Evolutionary conservation across 257 asterid species (phyloP).

Genomic region (Solanum pinnatisectum): DNA sequence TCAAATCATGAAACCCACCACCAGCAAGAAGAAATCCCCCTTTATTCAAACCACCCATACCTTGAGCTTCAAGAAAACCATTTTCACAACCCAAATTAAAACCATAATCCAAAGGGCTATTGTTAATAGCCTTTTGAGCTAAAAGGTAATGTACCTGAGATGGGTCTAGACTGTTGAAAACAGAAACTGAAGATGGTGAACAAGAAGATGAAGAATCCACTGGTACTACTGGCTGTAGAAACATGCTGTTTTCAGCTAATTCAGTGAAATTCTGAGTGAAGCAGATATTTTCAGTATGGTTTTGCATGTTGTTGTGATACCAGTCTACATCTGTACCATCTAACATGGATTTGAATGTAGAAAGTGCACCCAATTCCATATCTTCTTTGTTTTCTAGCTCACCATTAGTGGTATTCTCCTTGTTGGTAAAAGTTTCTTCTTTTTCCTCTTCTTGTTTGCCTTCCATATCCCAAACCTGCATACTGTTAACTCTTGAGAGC

Average conservation of each 20-base stretch:
- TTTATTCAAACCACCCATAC: slow-evolving; percentile 15
- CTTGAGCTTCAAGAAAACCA: slow-evolving; percentile 49
- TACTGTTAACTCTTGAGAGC: slow-evolving; percentile 60
- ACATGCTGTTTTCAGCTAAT: slow-evolving; percentile 24
- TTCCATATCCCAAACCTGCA: slow-evolving; percentile 52
- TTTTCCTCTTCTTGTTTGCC: slow-evolving; percentile 25
- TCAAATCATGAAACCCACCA: slow-evolving; percentile 32
- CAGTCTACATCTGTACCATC: slow-evolving; percentile 60
- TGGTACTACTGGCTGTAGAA: slow-evolving; percentile 30
- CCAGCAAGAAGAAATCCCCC: slow-evolving; percentile 15
- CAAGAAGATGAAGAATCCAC: slow-evolving; percentile 70
- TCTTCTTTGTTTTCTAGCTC: slow-evolving; percentile 18
- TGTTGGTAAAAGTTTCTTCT: neutral
- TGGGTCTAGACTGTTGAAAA: slow-evolving; percentile 27
- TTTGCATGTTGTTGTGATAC: slow-evolving; percentile 43
- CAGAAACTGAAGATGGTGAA: slow-evolving; percentile 70
- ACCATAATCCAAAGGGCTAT: slow-evolving; percentile 15
- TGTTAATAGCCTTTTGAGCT: slow-evolving; percentile 22
- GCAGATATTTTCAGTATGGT: slow-evolving; percentile 14
- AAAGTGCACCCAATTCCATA: slow-evolving; percentile 40
- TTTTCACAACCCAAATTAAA: slow-evolving; percentile 51
- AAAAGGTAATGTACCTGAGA: slow-evolving; percentile 47
- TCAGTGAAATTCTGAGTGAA: slow-evolving; percentile 50
- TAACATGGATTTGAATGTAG: slow-evolving; percentile 73
- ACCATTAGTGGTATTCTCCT: neutral